phyloP scores from a whole-genome alignment of 306 rosid genomes.

The Astragalus glycyphyllos region DNA sequence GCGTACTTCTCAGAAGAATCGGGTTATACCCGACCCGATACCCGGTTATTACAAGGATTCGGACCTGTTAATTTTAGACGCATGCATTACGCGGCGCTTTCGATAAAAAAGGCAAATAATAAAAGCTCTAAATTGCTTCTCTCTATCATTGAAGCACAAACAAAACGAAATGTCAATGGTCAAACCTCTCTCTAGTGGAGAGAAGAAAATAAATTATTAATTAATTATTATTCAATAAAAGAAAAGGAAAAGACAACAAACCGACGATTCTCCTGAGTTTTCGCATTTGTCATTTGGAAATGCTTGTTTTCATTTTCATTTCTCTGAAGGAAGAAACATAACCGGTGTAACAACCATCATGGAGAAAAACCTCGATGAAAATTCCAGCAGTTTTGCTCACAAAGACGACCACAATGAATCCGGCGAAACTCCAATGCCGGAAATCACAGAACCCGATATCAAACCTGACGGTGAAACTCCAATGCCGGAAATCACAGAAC shows the following conservation, averaged over 20 bases:
- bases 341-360: conserved; percentile 47
- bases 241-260: conserved; percentile 4
- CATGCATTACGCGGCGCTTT: conserved; percentile 45
- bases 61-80: conserved; percentile 34
- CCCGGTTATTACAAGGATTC: background rate
- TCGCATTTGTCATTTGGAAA: conserved; percentile 44
- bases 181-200: conserved; percentile 21
- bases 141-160: conserved; percentile 30
- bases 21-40: conserved; percentile 39
- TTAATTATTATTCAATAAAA: background rate
- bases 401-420: conserved; percentile 15
- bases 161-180: conserved; percentile 44
- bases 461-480: conserved; percentile 4
- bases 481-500: conserved; percentile 26
- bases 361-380: conserved; percentile 53
- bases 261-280: conserved; percentile 44
- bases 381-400: conserved; percentile 17
- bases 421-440: conserved; percentile 18
- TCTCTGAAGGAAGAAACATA: conserved; percentile 16
- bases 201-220: background rate
- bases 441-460: conserved; percentile 26
- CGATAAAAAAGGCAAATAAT: conserved; percentile 33
- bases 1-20: background rate
- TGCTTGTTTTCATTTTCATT: conserved; percentile 24
- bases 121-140: background rate